Evolutionary conservation across 495 filamentous ascomycete genomes (phyloP).

Genomic region (Corynascus novoguineensis): DNA sequence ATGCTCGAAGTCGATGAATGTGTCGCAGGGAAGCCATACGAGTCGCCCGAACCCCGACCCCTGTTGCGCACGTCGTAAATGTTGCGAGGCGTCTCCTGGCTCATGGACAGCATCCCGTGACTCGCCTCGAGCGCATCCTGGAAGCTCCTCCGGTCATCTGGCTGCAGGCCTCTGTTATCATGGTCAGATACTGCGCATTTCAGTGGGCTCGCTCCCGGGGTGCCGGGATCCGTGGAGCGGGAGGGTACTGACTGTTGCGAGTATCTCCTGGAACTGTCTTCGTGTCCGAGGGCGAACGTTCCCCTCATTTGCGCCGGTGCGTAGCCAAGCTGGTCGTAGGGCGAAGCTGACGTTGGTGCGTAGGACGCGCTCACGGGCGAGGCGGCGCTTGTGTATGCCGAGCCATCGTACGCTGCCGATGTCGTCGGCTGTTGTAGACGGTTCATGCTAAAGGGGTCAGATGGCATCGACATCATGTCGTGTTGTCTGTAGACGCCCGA

Average conservation of each 20-base stretch:
- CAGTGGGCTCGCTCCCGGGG: constrained; percentile 39
- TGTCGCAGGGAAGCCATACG: constrained; percentile 85
- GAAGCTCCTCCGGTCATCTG: constrained; percentile 61
- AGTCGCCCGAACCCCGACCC: constrained; percentile 67
- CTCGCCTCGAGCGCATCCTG: constrained; percentile 81
- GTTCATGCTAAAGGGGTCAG: constrained; percentile 63
- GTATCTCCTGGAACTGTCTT: constrained; percentile 67
- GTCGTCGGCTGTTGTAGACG: constrained; percentile 45
- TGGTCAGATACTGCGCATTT: constrained; percentile 59
- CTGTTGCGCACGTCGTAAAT: constrained; percentile 66
- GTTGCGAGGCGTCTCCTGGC: constrained; percentile 81
- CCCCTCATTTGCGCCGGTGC: constrained; percentile 59
- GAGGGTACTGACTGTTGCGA: constrained; percentile 84
- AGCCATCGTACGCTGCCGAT: constrained; percentile 44
- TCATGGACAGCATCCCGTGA: constrained; percentile 87
- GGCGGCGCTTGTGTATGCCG: constrained; percentile 48
- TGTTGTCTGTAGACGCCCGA: constrained; percentile 53
- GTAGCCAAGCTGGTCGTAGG: constrained; percentile 59
- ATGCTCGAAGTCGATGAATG: constrained; percentile 95
- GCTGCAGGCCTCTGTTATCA: constrained; percentile 50
- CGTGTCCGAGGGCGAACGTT: constrained; percentile 50
- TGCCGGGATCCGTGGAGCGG: constrained; percentile 19
- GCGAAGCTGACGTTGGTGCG: constrained; percentile 57
- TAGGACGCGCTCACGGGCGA: constrained; percentile 61
- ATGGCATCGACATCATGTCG: constrained; percentile 66